A percentile compares a stretch with the other conserved stretches of the same genome.
These are phyloP conservation scores for Cyclotella distinguenda DNA, from an alignment of 108 stramenopile species.

Conservation along the genomic window DNA sequence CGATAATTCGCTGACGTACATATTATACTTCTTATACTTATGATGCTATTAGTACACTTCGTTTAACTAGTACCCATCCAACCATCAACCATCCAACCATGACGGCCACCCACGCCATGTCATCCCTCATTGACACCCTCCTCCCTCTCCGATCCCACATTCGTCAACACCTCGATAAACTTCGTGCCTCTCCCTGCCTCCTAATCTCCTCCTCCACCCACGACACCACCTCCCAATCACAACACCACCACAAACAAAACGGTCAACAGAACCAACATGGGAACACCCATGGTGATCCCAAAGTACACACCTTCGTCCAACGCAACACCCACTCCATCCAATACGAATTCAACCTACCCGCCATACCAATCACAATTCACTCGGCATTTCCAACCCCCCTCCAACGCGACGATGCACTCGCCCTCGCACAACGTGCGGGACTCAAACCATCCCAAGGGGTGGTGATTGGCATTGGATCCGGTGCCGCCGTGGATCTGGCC, in stretches of 20 bases:
- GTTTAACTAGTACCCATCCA: too few species aligned
- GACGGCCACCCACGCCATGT: neutral
- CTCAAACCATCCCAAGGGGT: slow-evolving; percentile 16
- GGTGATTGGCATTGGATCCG: slow-evolving; percentile 64
- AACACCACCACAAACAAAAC: slow-evolving; percentile 1
- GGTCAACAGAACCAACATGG: neutral
- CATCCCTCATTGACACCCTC: neutral
- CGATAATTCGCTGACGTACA: too few species aligned
- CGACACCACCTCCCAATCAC: slow-evolving; percentile 4
- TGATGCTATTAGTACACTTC: too few species aligned
- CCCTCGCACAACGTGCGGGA: slow-evolving; percentile 33
- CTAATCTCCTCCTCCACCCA: slow-evolving; percentile 35
- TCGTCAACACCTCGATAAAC: slow-evolving; percentile 21
- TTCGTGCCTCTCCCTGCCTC: slow-evolving; percentile 43
- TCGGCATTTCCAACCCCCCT: slow-evolving; percentile 40
- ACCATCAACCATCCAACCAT: neutral
- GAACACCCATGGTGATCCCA: slow-evolving; percentile 17
- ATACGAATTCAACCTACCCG: slow-evolving; percentile 29
- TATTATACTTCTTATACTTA: too few species aligned
- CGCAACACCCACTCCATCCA: slow-evolving; percentile 24
- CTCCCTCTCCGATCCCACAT: slow-evolving; percentile 35
- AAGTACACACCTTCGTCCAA: slow-evolving; percentile 26
- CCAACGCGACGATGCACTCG: slow-evolving; percentile 31
- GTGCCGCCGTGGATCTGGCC: slow-evolving; percentile 76
- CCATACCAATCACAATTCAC: slow-evolving; percentile 27